phyloP scores from a whole-genome alignment of 2,329 filamentous ascomycete species.

The Fusarium penzigii region DNA sequence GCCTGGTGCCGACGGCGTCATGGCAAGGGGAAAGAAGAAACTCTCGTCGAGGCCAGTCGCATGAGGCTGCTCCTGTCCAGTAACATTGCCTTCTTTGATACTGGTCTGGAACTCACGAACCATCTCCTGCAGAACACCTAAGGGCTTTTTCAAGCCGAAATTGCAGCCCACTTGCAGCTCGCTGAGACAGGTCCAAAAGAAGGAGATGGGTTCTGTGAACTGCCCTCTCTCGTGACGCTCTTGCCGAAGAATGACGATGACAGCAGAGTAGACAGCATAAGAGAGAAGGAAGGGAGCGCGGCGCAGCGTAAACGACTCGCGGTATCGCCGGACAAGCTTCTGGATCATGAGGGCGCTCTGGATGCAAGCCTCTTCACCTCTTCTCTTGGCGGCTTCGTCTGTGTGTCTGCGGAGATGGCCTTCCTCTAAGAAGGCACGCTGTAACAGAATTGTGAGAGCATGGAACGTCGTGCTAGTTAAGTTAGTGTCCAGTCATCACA shows the following conservation, averaged over 20 bases:
- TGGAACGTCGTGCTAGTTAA: constrained; percentile 36
- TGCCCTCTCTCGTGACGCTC: constrained; percentile 32
- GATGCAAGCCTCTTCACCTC: constrained; percentile 31
- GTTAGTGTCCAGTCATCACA: constrained; percentile 5
- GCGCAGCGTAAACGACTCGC: constrained; percentile 40
- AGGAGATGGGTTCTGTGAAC: constrained; percentile 36
- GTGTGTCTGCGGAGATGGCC: constrained; percentile 33
- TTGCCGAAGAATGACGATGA: constrained; percentile 34
- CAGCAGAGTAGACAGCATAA: constrained; percentile 42
- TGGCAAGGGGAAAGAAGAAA: constrained; percentile 32
- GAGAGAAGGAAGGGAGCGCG: constrained; percentile 43
- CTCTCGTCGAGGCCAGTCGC: constrained; percentile 32
- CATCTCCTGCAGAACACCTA: constrained; percentile 36
- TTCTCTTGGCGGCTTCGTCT: constrained; percentile 26
- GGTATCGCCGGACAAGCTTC: constrained; percentile 38
- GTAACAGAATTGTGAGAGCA: constrained; percentile 45
- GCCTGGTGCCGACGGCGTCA: constrained; percentile 17
- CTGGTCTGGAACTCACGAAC: constrained; percentile 33
- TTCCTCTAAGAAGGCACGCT: constrained; percentile 44
- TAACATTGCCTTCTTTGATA: constrained; percentile 28
- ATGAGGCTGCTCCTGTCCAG: constrained; percentile 19
- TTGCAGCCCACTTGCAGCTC: constrained; percentile 39
- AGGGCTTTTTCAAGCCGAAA: constrained; percentile 38
- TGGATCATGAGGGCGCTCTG: constrained; percentile 39
- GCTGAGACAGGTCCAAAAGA: constrained; percentile 39